These are phyloP conservation scores for Xylaria sp. DNA, from an alignment of 2,329 filamentous ascomycete genomes.

Conservation along the genomic window DNA sequence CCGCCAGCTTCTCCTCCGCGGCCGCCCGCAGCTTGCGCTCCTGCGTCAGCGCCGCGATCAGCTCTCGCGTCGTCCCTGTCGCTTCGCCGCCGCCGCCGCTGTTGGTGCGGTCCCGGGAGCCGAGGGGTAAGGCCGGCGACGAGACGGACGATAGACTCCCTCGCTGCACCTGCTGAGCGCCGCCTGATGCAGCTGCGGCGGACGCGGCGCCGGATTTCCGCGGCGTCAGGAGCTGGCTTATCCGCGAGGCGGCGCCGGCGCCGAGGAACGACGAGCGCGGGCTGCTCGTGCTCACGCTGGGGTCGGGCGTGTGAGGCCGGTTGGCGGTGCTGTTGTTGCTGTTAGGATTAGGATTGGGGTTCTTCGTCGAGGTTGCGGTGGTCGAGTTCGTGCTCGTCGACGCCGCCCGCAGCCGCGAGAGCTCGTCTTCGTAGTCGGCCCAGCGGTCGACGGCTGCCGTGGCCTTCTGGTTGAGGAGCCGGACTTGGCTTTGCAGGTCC, in stretches of 20 bases:
- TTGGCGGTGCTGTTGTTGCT: constrained; percentile 5
- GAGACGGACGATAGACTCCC: constrained; percentile 24
- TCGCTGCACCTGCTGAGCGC: constrained; percentile 9
- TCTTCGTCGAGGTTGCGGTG: constrained; percentile 6
- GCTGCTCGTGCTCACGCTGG: constrained; percentile 31
- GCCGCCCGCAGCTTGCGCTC: constrained; percentile 71
- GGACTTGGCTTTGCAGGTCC: constrained; percentile 74
- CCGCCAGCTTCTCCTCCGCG: constrained; percentile 70
- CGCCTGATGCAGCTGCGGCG: constrained; percentile 41
- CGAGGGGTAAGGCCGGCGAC: constrained; percentile 26
- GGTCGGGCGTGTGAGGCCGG: constrained; percentile 27
- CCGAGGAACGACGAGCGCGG: constrained; percentile 41
- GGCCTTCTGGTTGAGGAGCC: constrained; percentile 72
- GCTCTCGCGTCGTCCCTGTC: constrained; percentile 49
- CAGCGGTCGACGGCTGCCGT: constrained; percentile 67
- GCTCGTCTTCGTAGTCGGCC: constrained; percentile 83
- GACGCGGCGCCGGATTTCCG: constrained; percentile 41
- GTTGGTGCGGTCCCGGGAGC: constrained; percentile 28
- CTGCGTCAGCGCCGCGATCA: constrained; percentile 67
- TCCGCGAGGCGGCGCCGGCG: constrained; percentile 41
- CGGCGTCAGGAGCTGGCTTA: constrained; percentile 41
- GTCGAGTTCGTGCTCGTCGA: constrained; percentile 39
- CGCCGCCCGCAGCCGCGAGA: constrained; percentile 61
- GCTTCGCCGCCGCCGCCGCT: constrained; percentile 9
- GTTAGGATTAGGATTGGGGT: background rate